phyloP scores from a whole-genome alignment of 2,329 filamentous ascomycete species.

The Fusarium clavum region DNA sequence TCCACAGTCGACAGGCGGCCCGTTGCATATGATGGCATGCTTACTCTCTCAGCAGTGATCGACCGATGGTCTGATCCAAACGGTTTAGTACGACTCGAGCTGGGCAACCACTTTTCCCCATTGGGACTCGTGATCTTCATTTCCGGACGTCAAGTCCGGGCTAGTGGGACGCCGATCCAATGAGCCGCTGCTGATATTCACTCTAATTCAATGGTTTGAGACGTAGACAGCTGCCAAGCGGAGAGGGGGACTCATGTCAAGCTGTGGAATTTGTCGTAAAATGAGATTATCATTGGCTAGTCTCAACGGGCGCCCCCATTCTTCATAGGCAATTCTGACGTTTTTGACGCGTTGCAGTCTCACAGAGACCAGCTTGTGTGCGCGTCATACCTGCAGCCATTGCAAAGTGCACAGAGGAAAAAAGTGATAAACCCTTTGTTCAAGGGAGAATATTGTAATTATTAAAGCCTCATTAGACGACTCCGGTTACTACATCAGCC shows the following conservation, averaged over 20 bases:
- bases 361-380: conserved; percentile 4
- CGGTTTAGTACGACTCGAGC: conserved; percentile 16
- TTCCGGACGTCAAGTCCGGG: conserved; percentile 17
- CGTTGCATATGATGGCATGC: conserved; percentile 10
- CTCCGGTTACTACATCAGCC: neutral
- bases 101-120: conserved; percentile 3
- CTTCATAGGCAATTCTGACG: conserved; percentile 7
- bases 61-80: conserved; percentile 17
- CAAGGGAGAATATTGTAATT: neutral
- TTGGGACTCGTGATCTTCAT: conserved; percentile 16
- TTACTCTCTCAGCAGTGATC: conserved; percentile 5
- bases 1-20: neutral
- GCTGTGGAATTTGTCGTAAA: conserved; percentile 4
- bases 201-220: conserved; percentile 2
- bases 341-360: neutral
- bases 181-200: neutral
- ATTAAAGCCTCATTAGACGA: neutral
- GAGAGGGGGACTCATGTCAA: neutral
- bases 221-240: conserved; percentile 9
- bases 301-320: neutral
- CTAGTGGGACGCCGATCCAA: conserved; percentile 2
- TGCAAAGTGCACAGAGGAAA: neutral
- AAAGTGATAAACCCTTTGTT: neutral
- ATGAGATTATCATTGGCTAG: neutral
- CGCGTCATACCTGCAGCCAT: conserved; percentile 30